phyloP scores from a whole-genome alignment of 164 flowering plant genomes.

The Annona cherimola region DNA sequence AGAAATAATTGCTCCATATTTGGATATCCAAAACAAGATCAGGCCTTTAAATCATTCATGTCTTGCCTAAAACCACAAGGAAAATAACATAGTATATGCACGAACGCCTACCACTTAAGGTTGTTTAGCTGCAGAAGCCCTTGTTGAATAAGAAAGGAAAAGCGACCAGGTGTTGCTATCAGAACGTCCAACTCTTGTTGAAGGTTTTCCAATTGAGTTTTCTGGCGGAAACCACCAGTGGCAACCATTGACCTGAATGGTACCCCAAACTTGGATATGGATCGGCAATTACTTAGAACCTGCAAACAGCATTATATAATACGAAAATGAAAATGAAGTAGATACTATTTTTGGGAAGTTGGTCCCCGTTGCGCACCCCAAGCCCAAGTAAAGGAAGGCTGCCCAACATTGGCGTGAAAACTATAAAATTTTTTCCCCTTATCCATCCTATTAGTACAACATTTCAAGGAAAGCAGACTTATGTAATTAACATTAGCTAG shows the following conservation, averaged over 20 bases:
- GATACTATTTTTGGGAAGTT: no score
- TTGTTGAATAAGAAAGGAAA: constrained; percentile 68
- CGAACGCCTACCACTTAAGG: constrained; percentile 52
- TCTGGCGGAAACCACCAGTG: constrained; percentile 91
- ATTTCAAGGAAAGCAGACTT: no score
- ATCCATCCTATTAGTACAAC: background rate
- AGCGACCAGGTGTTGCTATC: constrained; percentile 94
- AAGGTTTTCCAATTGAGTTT: constrained; percentile 80
- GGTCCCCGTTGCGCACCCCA: no score
- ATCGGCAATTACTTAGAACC: constrained; percentile 77
- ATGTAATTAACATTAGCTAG: no score
- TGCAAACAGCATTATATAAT: constrained; percentile 27
- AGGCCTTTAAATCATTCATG: background rate
- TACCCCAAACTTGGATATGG: constrained; percentile 75
- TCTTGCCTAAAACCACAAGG: background rate
- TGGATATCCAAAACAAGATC: background rate
- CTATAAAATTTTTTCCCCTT: background rate
- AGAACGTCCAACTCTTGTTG: constrained; percentile 77
- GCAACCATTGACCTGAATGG: constrained; percentile 94
- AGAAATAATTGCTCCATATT: no score
- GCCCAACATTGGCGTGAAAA: background rate
- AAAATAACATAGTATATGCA: background rate
- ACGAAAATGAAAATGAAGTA: background rate
- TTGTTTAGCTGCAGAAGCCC: constrained; percentile 68
- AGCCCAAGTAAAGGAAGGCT: no score